Evolutionary conservation across 108 stramenopile genomes (phyloP).

Genomic region (Discostella pseudostelligera): DNA sequence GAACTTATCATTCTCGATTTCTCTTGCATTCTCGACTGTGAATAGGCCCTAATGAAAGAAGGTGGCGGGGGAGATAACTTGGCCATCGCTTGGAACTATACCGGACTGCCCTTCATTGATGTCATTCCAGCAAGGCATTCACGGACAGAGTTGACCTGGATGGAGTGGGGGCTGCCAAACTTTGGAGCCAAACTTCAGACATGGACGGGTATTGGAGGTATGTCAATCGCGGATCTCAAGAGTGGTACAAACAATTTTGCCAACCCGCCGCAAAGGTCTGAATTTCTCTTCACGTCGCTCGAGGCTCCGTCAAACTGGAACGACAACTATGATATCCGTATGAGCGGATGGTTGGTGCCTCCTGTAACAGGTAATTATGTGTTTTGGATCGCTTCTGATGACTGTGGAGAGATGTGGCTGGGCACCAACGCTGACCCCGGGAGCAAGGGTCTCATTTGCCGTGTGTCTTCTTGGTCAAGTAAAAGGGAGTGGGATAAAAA

Average conservation of each 20-base stretch:
- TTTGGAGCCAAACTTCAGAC: too few relatives aligned
- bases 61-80: too few relatives aligned
- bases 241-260: background rate
- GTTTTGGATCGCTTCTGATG: slow-evolving; percentile 15
- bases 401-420: background rate
- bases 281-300: background rate
- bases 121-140: too few relatives aligned
- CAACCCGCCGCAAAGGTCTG: background rate
- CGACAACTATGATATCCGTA: background rate
- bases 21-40: too few relatives aligned
- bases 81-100: too few relatives aligned
- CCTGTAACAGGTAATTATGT: slow-evolving; percentile 2
- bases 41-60: too few relatives aligned
- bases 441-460: background rate
- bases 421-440: background rate
- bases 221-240: background rate
- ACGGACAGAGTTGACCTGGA: too few relatives aligned
- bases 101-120: too few relatives aligned
- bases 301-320: background rate
- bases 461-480: too few relatives aligned
- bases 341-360: background rate
- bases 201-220: background rate
- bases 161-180: too few relatives aligned
- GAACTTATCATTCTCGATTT: too few relatives aligned
- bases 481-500: too few relatives aligned